Evolutionary conservation across 192 early-diverging fungal species (phyloP).

Genomic region (Coemansia reversa): DNA sequence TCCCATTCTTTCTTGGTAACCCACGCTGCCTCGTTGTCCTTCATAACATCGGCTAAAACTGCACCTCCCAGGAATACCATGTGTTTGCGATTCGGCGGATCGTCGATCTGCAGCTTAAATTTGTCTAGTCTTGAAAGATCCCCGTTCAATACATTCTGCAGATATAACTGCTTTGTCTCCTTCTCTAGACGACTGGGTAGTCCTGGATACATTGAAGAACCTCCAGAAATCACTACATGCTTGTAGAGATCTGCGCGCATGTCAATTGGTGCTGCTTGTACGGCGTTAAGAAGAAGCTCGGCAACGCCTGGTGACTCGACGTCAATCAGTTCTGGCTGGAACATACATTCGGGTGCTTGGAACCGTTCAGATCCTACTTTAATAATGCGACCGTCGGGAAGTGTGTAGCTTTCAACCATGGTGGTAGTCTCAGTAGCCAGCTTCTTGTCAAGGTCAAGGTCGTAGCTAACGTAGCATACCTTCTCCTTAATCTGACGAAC

Average conservation of each 20-base stretch:
- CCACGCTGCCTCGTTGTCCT: slow-evolving; percentile 87
- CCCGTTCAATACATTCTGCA: slow-evolving; percentile 83
- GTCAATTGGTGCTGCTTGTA: slow-evolving; percentile 89
- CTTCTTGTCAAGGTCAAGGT: slow-evolving; percentile 90
- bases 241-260: slow-evolving; percentile 94
- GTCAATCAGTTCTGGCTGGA: slow-evolving; percentile 97
- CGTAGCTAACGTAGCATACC: slow-evolving; percentile 97
- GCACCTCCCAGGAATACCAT: slow-evolving; percentile 98
- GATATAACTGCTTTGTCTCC: slow-evolving; percentile 95
- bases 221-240: slow-evolving; percentile 97
- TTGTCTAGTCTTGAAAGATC: slow-evolving; percentile 79
- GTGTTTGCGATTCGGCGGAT: slow-evolving; percentile 96
- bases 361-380: slow-evolving; percentile 98
- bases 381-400: slow-evolving; percentile 97
- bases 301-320: slow-evolving; percentile 91
- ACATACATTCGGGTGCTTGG: slow-evolving; percentile 97
- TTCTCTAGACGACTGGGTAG: slow-evolving; percentile 96
- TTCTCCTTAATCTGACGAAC: slow-evolving; percentile 98
- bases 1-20: slow-evolving; percentile 93
- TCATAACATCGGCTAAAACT: slow-evolving; percentile 94
- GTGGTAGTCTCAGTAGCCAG: slow-evolving; percentile 96
- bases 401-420: slow-evolving; percentile 91
- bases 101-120: slow-evolving; percentile 97
- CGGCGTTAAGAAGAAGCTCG: slow-evolving; percentile 89
- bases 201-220: slow-evolving; percentile 98